Evolutionary conservation across 2,329 filamentous ascomycete genomes (phyloP).

Genomic region (Trichoderma brevicompactum): DNA sequence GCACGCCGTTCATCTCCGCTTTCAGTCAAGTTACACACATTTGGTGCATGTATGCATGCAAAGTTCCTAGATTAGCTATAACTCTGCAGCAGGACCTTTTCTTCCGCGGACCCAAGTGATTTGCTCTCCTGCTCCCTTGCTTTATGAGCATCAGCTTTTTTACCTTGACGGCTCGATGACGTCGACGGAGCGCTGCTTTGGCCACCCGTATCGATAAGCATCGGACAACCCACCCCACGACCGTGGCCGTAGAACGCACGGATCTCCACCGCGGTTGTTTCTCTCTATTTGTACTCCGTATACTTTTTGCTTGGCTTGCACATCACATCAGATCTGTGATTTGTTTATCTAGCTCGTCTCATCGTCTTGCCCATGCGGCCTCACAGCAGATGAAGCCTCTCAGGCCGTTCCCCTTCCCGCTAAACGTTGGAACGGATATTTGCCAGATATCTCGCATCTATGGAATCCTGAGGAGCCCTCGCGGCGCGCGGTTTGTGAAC

Average conservation of each 20-base stretch:
- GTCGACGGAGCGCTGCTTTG: slow-evolving; percentile 2
- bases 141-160: background rate
- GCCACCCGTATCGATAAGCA: slow-evolving; percentile 33
- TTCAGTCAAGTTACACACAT: background rate
- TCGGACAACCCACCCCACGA: background rate
- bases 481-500: slow-evolving; percentile 51
- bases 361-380: background rate
- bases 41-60: background rate
- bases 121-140: background rate
- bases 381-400: slow-evolving; percentile 40
- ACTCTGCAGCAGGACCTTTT: slow-evolving; percentile 29
- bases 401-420: slow-evolving; percentile 62
- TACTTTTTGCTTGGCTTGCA: too few species aligned
- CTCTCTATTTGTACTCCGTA: too few species aligned
- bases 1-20: background rate
- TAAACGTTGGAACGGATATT: slow-evolving; percentile 79
- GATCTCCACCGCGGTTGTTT: background rate
- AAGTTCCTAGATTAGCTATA: background rate
- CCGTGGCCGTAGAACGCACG: slow-evolving; percentile 17
- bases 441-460: slow-evolving; percentile 70
- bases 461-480: slow-evolving; percentile 55
- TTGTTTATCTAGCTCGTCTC: background rate
- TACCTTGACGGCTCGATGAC: slow-evolving; percentile 28
- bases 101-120: slow-evolving; percentile 23
- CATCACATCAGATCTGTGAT: background rate